Evolutionary conservation across 257 asterid species (phyloP), one percentile per base, ranked within the genome.

Genomic region (Cinchona pubescens): DNA sequence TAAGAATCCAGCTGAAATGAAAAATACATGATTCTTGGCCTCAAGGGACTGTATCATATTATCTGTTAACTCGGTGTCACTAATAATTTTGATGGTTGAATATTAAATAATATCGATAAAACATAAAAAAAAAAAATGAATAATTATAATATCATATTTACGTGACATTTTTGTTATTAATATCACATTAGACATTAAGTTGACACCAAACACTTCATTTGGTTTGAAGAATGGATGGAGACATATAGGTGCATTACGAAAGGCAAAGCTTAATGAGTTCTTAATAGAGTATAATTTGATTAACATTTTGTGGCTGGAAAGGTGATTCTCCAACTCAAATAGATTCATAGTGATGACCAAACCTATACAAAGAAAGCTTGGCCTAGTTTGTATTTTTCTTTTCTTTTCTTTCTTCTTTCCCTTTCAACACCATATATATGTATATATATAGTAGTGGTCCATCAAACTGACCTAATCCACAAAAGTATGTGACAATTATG

Each of bases 401-500:
- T 51, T 30, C 12, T 5, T 69, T 69, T 18, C 19, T 18, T 48
- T 46, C 29, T 23, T 43, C n/a, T 38, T 74, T 61, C 68, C 32
- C n/a, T 62, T 46, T 56, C 55, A 71, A 72, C 55, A 56, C 19
- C 27, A 56, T 56, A n/a, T n/a, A n/a, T n/a, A n/a, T 16, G 55
- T 37, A 49, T 35, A 23, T 71, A n/a, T 32, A 53, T n/a, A 4
- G 4, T 8, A n/a, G 71, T 74, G 71, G 72, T 63, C 72, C 72
- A 64, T 55, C 65, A n/a, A n/a, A 65, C 65, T n/a, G 66, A 65
- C 67, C 45, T 75, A 55, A 75, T 65, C 73, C 67, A 37, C 63
- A 75, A 63, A 75, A 18, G 72, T 75, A 63, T 74, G 64, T 74
- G 61, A 46, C 63, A 63, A 62, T 62, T 30, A 74, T 63, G 78